phyloP scores from a whole-genome alignment of 2,329 filamentous ascomycete genomes.

The Sporothrix humicola region DNA sequence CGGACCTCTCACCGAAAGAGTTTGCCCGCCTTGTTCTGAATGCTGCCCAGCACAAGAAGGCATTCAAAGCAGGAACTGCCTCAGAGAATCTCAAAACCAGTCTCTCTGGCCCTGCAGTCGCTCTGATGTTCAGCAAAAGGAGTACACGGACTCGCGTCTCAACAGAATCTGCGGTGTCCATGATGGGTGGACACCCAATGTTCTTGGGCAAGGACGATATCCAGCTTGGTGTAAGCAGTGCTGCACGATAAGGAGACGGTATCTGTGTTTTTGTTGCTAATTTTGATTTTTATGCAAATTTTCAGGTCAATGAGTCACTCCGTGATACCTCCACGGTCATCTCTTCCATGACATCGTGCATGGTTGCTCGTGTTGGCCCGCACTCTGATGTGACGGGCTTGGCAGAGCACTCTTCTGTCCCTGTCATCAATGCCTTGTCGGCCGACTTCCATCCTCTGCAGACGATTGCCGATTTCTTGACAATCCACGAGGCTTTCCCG shows the following conservation, averaged over 20 bases:
- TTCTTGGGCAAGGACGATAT: slow-evolving; percentile 96
- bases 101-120: slow-evolving; percentile 79
- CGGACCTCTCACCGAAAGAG: slow-evolving; percentile 80
- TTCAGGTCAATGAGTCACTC: slow-evolving; percentile 86
- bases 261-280: background rate
- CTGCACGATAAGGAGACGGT: background rate
- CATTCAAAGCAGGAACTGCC: slow-evolving; percentile 64
- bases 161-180: slow-evolving; percentile 86
- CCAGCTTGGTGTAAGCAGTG: slow-evolving; percentile 75
- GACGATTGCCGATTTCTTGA: slow-evolving; percentile 91
- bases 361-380: slow-evolving; percentile 78
- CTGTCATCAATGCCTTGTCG: slow-evolving; percentile 86
- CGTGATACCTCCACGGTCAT: slow-evolving; percentile 91
- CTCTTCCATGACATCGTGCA: slow-evolving; percentile 88
- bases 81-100: slow-evolving; percentile 66
- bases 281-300: background rate
- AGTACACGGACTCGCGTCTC: slow-evolving; percentile 93
- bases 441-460: slow-evolving; percentile 94
- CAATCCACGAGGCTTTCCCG: slow-evolving; percentile 79
- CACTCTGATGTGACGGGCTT: slow-evolving; percentile 76
- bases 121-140: slow-evolving; percentile 96
- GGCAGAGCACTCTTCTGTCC: slow-evolving; percentile 74
- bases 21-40: slow-evolving; percentile 82
- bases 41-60: slow-evolving; percentile 75
- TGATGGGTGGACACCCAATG: slow-evolving; percentile 92